These are phyloP conservation scores for Rhodotorula glutinis DNA, from an alignment of 1,284 basidiomycete genomes.

Conservation along the genomic window DNA sequence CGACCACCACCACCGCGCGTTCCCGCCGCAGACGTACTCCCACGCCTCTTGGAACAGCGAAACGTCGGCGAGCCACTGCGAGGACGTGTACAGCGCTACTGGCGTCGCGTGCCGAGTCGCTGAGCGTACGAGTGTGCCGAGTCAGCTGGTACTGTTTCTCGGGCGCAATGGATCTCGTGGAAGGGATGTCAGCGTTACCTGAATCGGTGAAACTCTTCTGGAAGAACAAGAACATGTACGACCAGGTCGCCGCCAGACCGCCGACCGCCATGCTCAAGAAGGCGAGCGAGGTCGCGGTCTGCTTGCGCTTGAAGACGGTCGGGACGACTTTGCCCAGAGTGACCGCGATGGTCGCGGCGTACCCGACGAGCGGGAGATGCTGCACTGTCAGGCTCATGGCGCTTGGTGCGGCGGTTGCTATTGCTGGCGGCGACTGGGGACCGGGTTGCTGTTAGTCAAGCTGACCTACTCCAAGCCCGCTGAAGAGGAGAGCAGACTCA, in stretches of 20 bases:
- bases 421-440: too few relatives aligned
- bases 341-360: conserved; percentile 54
- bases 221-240: conserved; percentile 46
- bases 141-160: too few relatives aligned
- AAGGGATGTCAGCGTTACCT: conserved; percentile 20
- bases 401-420: too few relatives aligned
- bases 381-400: conserved; percentile 4
- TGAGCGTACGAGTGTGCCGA: conserved; percentile 7
- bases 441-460: too few relatives aligned
- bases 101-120: conserved; percentile 48
- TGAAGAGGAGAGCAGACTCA: too few relatives aligned
- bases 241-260: conserved; percentile 36
- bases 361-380: conserved; percentile 53
- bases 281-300: neutral
- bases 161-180: too few relatives aligned
- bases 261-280: conserved; percentile 32
- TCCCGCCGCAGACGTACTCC: conserved; percentile 54
- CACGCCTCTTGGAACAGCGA: conserved; percentile 65
- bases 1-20: conserved; percentile 69
- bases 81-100: conserved; percentile 41
- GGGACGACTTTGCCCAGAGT: conserved; percentile 51
- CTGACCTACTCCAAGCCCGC: too few relatives aligned
- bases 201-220: conserved; percentile 40
- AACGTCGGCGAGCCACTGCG: conserved; percentile 61
- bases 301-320: conserved; percentile 8